Percentiles rank a stretch among this genome's conserved stretches.
Evolutionary conservation across 345 rosid genomes (phyloP).

Genomic region (Punica granatum): DNA sequence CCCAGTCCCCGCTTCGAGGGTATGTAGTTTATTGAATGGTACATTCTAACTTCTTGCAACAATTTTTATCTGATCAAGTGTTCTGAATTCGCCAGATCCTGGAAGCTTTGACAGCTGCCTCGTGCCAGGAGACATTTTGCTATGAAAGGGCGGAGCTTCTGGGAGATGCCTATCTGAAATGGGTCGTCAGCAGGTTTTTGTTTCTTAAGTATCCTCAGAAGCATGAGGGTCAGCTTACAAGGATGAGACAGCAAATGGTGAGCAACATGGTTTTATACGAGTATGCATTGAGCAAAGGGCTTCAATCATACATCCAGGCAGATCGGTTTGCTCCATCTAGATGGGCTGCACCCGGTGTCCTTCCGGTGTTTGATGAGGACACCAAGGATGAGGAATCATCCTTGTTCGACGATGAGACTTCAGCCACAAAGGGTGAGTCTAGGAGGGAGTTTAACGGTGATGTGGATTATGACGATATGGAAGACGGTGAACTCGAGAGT

Average conservation of each 20-base stretch:
- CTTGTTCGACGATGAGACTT: constrained; percentile 56
- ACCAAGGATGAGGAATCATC: constrained; percentile 71
- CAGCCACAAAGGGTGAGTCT: constrained; percentile 23
- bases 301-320: constrained; percentile 96
- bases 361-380: constrained; percentile 94
- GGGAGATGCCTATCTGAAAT: constrained; percentile 97
- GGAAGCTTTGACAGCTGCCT: constrained; percentile 97
- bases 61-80: neutral
- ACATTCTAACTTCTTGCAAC: neutral
- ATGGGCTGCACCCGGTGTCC: constrained; percentile 99
- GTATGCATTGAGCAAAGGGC: constrained; percentile 68
- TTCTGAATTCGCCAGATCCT: constrained; percentile 44
- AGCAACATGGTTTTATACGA: constrained; percentile 92
- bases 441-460: constrained; percentile 16
- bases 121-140: constrained; percentile 99
- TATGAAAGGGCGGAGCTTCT: constrained; percentile 98
- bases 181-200: constrained; percentile 93
- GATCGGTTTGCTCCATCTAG: constrained; percentile 98
- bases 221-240: constrained; percentile 95
- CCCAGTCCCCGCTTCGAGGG: constrained; percentile 80
- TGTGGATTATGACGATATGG: constrained; percentile 61
- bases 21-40: constrained; percentile 10
- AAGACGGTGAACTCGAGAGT: constrained; percentile 92
- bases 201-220: constrained; percentile 96
- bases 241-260: constrained; percentile 99